phyloP scores from a whole-genome alignment of 1,284 basidiomycete genomes.

The Cryptococcus sp. region DNA sequence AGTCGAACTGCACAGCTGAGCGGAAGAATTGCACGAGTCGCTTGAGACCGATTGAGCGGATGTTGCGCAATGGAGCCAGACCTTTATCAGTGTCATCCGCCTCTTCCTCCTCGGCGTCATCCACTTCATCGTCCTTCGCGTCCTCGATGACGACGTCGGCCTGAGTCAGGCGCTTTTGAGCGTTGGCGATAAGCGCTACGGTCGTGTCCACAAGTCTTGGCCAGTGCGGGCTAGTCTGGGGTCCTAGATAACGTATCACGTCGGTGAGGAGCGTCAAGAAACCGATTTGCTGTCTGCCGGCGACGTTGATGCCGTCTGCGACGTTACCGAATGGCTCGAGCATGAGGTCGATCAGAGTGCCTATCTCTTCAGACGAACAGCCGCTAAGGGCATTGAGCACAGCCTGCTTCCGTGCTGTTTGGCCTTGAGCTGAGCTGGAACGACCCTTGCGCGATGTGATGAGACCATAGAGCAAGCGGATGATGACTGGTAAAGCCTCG shows the following conservation, averaged over 20 bases:
- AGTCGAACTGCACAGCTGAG: slow-evolving; percentile 69
- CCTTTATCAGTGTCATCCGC: slow-evolving; percentile 44
- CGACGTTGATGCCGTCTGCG: slow-evolving; percentile 28
- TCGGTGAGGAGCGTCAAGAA: slow-evolving; percentile 83
- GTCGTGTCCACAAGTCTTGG: slow-evolving; percentile 68
- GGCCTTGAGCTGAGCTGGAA: slow-evolving; percentile 59
- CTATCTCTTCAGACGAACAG: slow-evolving; percentile 73
- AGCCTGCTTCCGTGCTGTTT: slow-evolving; percentile 72
- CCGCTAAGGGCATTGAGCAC: slow-evolving; percentile 73
- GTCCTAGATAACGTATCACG: slow-evolving; percentile 75
- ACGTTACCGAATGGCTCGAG: slow-evolving; percentile 64
- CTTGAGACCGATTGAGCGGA: slow-evolving; percentile 82
- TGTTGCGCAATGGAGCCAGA: slow-evolving; percentile 60
- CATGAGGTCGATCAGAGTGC: slow-evolving; percentile 85
- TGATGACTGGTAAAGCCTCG: slow-evolving; percentile 71
- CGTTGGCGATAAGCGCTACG: slow-evolving; percentile 65
- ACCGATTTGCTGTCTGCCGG: slow-evolving; percentile 75
- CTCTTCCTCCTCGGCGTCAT: slow-evolving; percentile 49
- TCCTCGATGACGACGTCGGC: slow-evolving; percentile 49
- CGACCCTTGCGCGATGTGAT: slow-evolving; percentile 82
- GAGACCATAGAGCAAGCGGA: slow-evolving; percentile 82
- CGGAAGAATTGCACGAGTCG: slow-evolving; percentile 88
- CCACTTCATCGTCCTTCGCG: slow-evolving; percentile 36
- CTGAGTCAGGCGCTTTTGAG: slow-evolving; percentile 62
- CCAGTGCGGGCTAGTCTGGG: slow-evolving; percentile 70